A percentile compares a stretch with the other conserved stretches of the same genome.
phyloP scores from a whole-genome alignment of 139 green algal genomes.

The Pedinophyceae sp. region DNA sequence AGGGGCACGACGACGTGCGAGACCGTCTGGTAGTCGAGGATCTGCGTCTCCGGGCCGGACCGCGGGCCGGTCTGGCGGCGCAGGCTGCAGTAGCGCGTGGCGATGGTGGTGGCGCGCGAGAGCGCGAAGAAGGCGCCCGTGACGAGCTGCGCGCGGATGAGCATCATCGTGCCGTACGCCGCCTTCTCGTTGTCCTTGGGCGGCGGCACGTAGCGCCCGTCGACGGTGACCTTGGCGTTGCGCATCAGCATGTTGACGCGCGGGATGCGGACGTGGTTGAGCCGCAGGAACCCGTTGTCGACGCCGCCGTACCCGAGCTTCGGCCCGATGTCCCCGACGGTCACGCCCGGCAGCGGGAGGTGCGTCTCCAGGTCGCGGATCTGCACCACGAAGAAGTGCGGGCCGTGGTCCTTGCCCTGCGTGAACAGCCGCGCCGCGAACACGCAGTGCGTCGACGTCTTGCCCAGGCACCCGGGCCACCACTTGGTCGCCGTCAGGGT shows the following conservation, averaged over 20 bases:
- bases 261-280: slow-evolving; percentile 53
- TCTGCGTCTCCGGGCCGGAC: slow-evolving; percentile 53
- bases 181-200: slow-evolving; percentile 71
- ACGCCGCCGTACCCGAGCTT: slow-evolving; percentile 83
- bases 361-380: slow-evolving; percentile 64
- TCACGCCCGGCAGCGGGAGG: slow-evolving; percentile 64
- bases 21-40: slow-evolving; percentile 91
- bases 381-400: slow-evolving; percentile 74
- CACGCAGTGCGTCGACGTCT: slow-evolving; percentile 78
- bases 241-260: slow-evolving; percentile 76
- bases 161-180: slow-evolving; percentile 85
- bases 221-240: slow-evolving; percentile 52
- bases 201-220: slow-evolving; percentile 66
- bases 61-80: slow-evolving; percentile 55
- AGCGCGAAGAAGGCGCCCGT: slow-evolving; percentile 3
- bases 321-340: slow-evolving; percentile 83
- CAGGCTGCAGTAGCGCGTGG: slow-evolving; percentile 54
- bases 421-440: slow-evolving; percentile 80
- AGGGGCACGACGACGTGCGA: slow-evolving; percentile 61
- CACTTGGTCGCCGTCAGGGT: slow-evolving; percentile 77
- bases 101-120: slow-evolving; percentile 12
- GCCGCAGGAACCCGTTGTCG: slow-evolving; percentile 74
- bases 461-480: slow-evolving; percentile 76
- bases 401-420: slow-evolving; percentile 49
- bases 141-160: slow-evolving; percentile 74